Evolutionary conservation across 2,329 filamentous ascomycete genomes (phyloP).

Genomic region (Fusarium sp.): DNA sequence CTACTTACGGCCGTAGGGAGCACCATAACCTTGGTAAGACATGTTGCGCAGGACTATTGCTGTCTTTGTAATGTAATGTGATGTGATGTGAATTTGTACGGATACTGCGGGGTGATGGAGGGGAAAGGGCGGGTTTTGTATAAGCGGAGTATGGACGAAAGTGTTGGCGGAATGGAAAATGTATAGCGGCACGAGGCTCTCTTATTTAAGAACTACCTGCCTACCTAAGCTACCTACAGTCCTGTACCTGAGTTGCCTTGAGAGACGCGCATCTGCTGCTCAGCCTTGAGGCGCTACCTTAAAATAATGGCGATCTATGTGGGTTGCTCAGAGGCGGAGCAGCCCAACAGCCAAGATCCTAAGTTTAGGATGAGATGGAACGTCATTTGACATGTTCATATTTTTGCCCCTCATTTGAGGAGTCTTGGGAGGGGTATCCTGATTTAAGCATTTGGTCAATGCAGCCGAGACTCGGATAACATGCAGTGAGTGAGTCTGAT

Average conservation of each 20-base stretch:
- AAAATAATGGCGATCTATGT: constrained; percentile 30
- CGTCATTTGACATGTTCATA: constrained; percentile 28
- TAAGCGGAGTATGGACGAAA: constrained; percentile 3
- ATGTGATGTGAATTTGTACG: constrained; percentile 4
- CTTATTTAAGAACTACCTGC: constrained; percentile 20
- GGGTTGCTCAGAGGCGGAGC: constrained; percentile 32
- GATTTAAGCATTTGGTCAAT: constrained; percentile 24
- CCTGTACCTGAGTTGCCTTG: constrained; percentile 10
- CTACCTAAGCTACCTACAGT: neutral
- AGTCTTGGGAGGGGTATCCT: constrained; percentile 17
- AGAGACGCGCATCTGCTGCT: constrained; percentile 28
- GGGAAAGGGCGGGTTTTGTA: constrained; percentile 12
- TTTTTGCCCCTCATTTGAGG: constrained; percentile 2
- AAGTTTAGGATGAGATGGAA: constrained; percentile 20
- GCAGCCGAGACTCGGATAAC: constrained; percentile 7
- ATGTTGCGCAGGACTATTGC: constrained; percentile 42
- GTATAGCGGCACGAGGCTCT: constrained; percentile 21
- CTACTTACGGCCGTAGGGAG: constrained; percentile 51
- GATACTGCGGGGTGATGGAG: constrained; percentile 22
- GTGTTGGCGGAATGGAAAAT: constrained; percentile 7
- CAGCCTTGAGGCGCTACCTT: constrained; percentile 35
- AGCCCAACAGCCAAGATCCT: constrained; percentile 9
- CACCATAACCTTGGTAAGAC: constrained; percentile 52
- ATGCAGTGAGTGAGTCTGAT: constrained; percentile 7
- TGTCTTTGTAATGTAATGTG: neutral